Conservation (phyloP, 192 early-diverging fungal species). For the Linnemannia schmuckeri region DNA sequence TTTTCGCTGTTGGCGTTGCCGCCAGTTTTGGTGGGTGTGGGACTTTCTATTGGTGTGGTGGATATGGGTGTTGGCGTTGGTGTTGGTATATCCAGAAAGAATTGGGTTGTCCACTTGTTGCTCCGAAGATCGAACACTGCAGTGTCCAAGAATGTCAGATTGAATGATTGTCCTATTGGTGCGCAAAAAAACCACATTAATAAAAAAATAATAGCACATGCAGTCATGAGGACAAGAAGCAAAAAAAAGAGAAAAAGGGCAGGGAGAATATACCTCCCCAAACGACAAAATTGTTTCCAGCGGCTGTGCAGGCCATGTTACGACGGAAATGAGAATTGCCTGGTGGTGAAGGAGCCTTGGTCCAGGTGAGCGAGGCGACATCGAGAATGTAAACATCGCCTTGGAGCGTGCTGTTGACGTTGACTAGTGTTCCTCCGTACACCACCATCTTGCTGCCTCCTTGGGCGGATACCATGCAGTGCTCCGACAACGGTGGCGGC, state of each 20-base stretch:
- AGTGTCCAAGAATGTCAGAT: neutral
- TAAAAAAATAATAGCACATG: neutral
- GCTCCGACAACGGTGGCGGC: neutral
- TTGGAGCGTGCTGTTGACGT: neutral
- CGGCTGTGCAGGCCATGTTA: slow-evolving; percentile 9
- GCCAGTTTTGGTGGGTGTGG: no score
- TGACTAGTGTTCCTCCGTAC: neutral
- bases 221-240: no score
- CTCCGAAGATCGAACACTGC: neutral
- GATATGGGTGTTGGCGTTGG: neutral
- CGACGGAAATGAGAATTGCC: neutral
- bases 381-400: slow-evolving; percentile 4
- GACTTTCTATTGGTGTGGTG: no score
- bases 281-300: slow-evolving; percentile 6
- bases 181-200: no score
- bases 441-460: slow-evolving; percentile 13
- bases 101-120: slow-evolving; percentile 10
- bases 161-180: neutral
- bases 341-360: neutral
- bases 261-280: neutral
- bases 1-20: neutral
- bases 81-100: neutral
- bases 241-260: neutral
- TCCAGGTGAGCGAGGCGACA: neutral
- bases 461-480: neutral